These are phyloP conservation scores for Talaromyces atroroseus DNA, from an alignment of 2,329 filamentous ascomycete genomes.

Conservation along the genomic window DNA sequence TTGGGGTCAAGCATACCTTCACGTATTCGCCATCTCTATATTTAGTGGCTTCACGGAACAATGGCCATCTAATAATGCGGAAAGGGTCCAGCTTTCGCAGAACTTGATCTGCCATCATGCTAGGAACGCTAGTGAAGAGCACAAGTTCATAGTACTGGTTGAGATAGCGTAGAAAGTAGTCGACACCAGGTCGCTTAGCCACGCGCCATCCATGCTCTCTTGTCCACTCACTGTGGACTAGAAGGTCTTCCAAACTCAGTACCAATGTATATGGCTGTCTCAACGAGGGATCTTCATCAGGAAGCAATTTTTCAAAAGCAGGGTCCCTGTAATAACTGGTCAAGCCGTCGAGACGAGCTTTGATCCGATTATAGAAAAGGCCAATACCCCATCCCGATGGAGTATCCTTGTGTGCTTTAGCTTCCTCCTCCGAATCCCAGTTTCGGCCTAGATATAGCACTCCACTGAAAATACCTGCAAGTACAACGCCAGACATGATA, in stretches of 20 bases:
- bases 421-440: slow-evolving; percentile 74
- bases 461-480: slow-evolving; percentile 52
- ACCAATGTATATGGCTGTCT: slow-evolving; percentile 88
- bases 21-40: slow-evolving; percentile 95
- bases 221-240: slow-evolving; percentile 92
- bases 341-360: slow-evolving; percentile 67
- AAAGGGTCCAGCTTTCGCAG: slow-evolving; percentile 92
- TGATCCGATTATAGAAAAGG: slow-evolving; percentile 75
- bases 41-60: slow-evolving; percentile 94
- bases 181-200: slow-evolving; percentile 88
- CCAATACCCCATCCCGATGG: slow-evolving; percentile 72
- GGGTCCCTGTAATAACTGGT: slow-evolving; percentile 94
- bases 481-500: slow-evolving; percentile 61
- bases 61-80: slow-evolving; percentile 88
- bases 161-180: slow-evolving; percentile 95
- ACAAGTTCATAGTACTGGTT: slow-evolving; percentile 98
- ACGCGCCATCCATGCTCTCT: slow-evolving; percentile 92
- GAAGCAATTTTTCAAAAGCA: slow-evolving; percentile 87
- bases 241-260: slow-evolving; percentile 84
- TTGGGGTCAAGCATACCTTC: slow-evolving; percentile 59
- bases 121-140: slow-evolving; percentile 85
- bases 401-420: slow-evolving; percentile 60
- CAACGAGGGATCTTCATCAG: slow-evolving; percentile 64
- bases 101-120: slow-evolving; percentile 76
- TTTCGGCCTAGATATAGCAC: slow-evolving; percentile 76